Conservation (phyloP, 345 rosid genomes). For the Melaleuca alternifolia region DNA sequence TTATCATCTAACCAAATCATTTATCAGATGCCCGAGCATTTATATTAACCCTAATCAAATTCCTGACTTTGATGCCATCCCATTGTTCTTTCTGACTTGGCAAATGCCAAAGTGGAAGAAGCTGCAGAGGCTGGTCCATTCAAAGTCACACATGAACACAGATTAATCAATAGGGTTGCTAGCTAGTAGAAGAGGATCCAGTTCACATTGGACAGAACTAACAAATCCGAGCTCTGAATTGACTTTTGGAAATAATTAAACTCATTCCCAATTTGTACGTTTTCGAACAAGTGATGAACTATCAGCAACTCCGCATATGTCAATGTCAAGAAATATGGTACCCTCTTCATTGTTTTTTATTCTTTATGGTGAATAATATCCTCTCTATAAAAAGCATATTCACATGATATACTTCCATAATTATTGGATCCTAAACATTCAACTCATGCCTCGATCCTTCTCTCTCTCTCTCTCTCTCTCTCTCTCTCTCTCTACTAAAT, state of each 20-base stretch:
- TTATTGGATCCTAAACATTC: no score
- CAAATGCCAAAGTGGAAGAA: neutral
- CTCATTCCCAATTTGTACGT: neutral
- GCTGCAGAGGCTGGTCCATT: neutral
- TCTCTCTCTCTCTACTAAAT: neutral
- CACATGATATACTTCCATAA: no score
- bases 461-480: accelerated
- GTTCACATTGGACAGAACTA: neutral
- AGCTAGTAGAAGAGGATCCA: neutral
- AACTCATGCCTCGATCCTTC: no score
- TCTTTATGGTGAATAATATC: no score
- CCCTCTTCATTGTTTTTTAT: no score
- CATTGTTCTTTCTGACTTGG: neutral
- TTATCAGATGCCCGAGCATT: neutral
- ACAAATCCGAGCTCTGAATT: neutral
- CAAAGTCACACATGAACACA: neutral
- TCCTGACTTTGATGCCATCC: neutral
- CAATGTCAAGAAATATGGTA: no score
- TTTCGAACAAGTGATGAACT: neutral
- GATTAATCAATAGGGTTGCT: neutral
- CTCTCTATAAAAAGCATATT: no score
- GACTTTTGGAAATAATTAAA: neutral
- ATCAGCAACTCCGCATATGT: neutral
- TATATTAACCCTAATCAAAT: neutral
- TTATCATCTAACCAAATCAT: neutral